Evolutionary conservation across 352 stramenopile genomes (phyloP), one percentile per base, ranked within the genome.

Genomic region (Phytophthora brassicae): DNA sequence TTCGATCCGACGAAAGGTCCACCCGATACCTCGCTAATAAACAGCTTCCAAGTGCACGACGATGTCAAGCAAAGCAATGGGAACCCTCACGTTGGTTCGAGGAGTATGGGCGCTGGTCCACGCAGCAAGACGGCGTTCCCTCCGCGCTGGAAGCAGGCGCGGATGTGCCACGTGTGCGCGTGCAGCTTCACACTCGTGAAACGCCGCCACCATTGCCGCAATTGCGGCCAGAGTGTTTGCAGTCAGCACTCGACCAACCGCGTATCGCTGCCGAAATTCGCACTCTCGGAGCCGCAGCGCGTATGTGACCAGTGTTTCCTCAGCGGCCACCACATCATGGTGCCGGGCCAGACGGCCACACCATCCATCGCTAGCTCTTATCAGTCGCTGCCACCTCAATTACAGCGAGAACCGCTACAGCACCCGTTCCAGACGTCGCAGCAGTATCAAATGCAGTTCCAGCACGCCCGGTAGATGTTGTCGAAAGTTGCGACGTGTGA

Each of bases 301-400:
- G 76, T 92, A 52, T 92, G 84, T 50, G 84, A 92, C 68, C 84
- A 88, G 57, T 92, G 84, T 63, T 92, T 92, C 41, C 45, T 92
- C 22, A 86, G 74, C 42, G 83, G 83, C 11, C 69, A 83, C 45
- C 79, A 90, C 47, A 75, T 87, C 39, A 76, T 81, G 52, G 44
- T 70, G 22, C 49, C 60, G 6, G 63, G 57, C 19, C 66, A 64
- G 16, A 49, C 56, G 9, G 66, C 61, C 16, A 64, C 71, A 41
- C 71, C 67, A 19, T 79, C 71, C 24, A 68, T 74, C 28, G 60
- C 71, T 57, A 69, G 70, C 56, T 76, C 71, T 3, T 72, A 74
- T 66, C 65, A 83, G 64, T 73, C 71, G 26, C 43, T 79, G 52
- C 69, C 73, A 45, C 53, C 65, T 26, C 56, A 70, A 54, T 53